These are phyloP conservation scores for Berkeleyomyces basicola DNA, from an alignment of 2,329 filamentous ascomycete species.

Conservation along the genomic window DNA sequence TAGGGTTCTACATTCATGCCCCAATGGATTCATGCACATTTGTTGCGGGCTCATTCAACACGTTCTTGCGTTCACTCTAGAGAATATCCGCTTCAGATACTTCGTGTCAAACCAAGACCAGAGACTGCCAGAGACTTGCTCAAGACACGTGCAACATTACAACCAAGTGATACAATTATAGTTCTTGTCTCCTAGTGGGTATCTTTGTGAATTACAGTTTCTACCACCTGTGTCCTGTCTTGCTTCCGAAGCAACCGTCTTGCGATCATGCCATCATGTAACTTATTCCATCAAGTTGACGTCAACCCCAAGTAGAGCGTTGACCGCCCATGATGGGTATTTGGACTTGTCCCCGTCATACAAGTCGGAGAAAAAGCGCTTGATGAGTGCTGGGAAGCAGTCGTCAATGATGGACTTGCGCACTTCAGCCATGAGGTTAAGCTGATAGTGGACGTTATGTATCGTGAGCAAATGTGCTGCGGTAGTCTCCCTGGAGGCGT, in stretches of 20 bases:
- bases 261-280: neutral
- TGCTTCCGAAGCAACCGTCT: neutral
- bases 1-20: too few relatives aligned
- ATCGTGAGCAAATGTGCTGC: slow-evolving; percentile 74
- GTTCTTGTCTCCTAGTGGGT: too few relatives aligned
- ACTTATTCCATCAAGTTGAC: slow-evolving; percentile 45
- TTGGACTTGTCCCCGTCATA: slow-evolving; percentile 41
- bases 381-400: slow-evolving; percentile 60
- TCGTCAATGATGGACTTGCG: slow-evolving; percentile 70
- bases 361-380: slow-evolving; percentile 57
- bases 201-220: too few relatives aligned
- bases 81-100: too few relatives aligned
- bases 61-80: too few relatives aligned
- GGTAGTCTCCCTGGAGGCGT: slow-evolving; percentile 85
- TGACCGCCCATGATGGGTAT: slow-evolving; percentile 74
- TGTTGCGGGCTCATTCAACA: too few relatives aligned
- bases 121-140: too few relatives aligned
- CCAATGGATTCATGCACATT: too few relatives aligned
- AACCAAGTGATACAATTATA: too few relatives aligned
- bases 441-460: slow-evolving; percentile 88
- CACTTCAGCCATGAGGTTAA: slow-evolving; percentile 62
- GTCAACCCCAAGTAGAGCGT: slow-evolving; percentile 60
- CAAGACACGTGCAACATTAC: too few relatives aligned
- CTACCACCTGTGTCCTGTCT: too few relatives aligned
- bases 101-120: too few relatives aligned